phyloP scores from a whole-genome alignment of 441 rosid genomes.

The Mallotus repandus region DNA sequence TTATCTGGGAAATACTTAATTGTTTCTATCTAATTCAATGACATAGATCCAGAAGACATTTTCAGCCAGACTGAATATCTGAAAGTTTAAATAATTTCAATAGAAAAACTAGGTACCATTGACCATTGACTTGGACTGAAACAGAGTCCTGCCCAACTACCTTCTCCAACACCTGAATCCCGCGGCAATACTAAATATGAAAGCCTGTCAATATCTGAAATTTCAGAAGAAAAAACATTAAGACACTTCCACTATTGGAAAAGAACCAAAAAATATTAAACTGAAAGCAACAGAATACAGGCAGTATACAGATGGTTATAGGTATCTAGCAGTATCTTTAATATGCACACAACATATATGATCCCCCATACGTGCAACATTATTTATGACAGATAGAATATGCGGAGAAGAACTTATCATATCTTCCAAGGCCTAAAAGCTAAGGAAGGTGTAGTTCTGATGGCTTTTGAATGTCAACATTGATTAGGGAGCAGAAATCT shows the following conservation, averaged over 20 bases:
- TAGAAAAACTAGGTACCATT: conserved; percentile 36
- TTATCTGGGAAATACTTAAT: neutral
- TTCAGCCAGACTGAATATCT: neutral
- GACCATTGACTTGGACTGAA: conserved; percentile 69
- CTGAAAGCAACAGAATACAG: conserved; percentile 5
- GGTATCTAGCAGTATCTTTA: neutral
- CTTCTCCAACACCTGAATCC: conserved; percentile 71
- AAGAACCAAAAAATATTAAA: conserved; percentile 1
- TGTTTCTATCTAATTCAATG: neutral
- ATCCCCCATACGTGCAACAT: neutral
- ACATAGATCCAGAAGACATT: neutral
- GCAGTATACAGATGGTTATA: neutral
- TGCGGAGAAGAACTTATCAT: neutral
- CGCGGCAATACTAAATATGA: conserved; percentile 61
- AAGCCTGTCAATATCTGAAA: conserved; percentile 49
- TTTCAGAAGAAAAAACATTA: conserved; percentile 16
- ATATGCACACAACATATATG: neutral
- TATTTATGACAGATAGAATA: neutral
- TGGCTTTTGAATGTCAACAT: neutral
- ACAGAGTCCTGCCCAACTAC: conserved; percentile 73
- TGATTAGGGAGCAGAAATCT: neutral
- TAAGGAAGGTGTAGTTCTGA: neutral
- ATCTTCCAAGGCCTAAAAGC: conserved; percentile 5
- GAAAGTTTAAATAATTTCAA: neutral
- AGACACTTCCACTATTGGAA: conserved; percentile 14